Conservation (phyloP, 768 basidiomycete species). For the Boletus tomentosulus region DNA sequence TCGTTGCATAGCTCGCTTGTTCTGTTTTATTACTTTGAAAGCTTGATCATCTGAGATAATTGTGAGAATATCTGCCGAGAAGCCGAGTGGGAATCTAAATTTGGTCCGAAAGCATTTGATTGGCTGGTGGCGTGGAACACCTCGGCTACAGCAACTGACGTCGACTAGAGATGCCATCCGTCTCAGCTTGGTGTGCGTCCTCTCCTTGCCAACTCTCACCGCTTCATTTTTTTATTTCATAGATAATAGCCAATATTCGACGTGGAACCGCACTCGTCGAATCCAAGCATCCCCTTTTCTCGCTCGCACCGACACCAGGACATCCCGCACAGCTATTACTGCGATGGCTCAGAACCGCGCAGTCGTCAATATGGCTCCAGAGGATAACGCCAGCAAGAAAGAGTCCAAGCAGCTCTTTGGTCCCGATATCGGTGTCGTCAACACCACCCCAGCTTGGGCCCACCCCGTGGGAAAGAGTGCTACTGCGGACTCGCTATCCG, state of each 20-base stretch:
- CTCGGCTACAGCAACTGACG: constrained; percentile 1
- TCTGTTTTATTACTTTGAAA: constrained; percentile 25
- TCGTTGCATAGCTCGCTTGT: constrained; percentile 64
- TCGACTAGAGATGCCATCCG: constrained; percentile 25
- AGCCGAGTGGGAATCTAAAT: constrained; percentile 3
- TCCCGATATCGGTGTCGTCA: constrained; percentile 80
- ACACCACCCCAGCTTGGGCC: constrained; percentile 69
- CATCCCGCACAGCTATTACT: constrained; percentile 45
- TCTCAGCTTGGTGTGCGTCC: constrained; percentile 39
- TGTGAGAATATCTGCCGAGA: constrained; percentile 2
- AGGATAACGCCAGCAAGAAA: constrained; percentile 35
- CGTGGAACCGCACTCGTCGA: constrained; percentile 57
- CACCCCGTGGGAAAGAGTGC: constrained; percentile 57
- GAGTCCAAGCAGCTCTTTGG: constrained; percentile 79
- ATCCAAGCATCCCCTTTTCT: constrained; percentile 49
- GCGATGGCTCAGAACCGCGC: constrained; percentile 44
- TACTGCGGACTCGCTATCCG: constrained; percentile 67
- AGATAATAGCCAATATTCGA: constrained; percentile 50
- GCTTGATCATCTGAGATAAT: too few relatives aligned
- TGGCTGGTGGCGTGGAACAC: not conserved
- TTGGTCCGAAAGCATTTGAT: not conserved
- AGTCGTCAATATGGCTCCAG: constrained; percentile 22
- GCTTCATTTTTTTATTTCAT: not conserved
- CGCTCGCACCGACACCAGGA: constrained; percentile 46
- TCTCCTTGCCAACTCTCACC: not conserved